Conservation (phyloP, 2,329 filamentous ascomycete genomes). For the Clonostachys solani region DNA sequence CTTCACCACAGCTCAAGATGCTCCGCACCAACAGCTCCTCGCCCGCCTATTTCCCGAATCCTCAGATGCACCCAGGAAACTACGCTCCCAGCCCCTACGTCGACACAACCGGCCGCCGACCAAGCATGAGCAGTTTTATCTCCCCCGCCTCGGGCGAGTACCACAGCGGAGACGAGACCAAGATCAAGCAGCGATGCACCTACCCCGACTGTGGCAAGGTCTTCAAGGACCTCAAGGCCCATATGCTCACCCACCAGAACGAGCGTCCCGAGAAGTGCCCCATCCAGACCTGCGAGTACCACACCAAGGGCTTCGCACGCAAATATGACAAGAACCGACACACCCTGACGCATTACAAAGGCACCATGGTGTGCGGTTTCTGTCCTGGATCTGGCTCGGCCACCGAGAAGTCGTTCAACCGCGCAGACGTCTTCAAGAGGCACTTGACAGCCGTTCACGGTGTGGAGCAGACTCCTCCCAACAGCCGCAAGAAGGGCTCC, state of each 20-base stretch:
- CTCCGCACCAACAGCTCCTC: slow-evolving; percentile 56
- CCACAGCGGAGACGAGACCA: slow-evolving; percentile 58
- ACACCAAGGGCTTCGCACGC: slow-evolving; percentile 85
- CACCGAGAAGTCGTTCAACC: slow-evolving; percentile 92
- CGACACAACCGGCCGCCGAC: slow-evolving; percentile 47
- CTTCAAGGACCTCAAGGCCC: slow-evolving; percentile 89
- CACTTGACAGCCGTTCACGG: slow-evolving; percentile 87
- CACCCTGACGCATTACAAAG: slow-evolving; percentile 93
- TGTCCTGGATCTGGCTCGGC: slow-evolving; percentile 85
- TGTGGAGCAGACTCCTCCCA: slow-evolving; percentile 89
- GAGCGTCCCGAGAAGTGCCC: slow-evolving; percentile 94
- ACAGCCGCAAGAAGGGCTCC: slow-evolving; percentile 71
- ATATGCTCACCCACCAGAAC: slow-evolving; percentile 90
- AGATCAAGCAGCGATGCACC: slow-evolving; percentile 71
- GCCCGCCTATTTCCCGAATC: slow-evolving; percentile 34
- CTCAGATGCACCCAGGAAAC: too few species aligned
- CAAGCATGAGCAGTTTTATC: slow-evolving; percentile 66
- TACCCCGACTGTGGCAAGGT: slow-evolving; percentile 79
- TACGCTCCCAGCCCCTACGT: slow-evolving; percentile 51
- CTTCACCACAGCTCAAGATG: slow-evolving; percentile 41
- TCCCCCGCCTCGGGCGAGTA: slow-evolving; percentile 56
- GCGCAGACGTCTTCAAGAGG: slow-evolving; percentile 92
- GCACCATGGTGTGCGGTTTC: slow-evolving; percentile 95
- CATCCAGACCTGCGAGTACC: slow-evolving; percentile 87
- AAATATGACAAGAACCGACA: slow-evolving; percentile 98